Conservation (phyloP, 2,329 filamentous ascomycete genomes). For the Pestalotiopsis sp. region DNA sequence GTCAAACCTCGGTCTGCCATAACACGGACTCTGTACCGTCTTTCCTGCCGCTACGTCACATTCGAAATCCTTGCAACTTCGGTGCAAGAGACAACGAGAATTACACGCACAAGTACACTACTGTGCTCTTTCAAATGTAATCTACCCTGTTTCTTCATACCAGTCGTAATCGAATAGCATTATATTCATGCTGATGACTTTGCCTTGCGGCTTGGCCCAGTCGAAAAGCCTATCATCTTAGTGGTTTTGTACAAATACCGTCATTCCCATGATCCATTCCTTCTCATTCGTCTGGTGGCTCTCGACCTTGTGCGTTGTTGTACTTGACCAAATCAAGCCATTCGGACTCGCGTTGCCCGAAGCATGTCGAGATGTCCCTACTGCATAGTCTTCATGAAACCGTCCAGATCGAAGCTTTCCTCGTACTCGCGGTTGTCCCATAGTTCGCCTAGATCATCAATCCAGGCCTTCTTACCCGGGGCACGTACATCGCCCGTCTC, state of each 20-base stretch:
- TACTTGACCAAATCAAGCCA: neutral
- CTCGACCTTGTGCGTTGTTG: neutral
- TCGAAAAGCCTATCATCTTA: neutral
- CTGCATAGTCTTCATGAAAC: constrained; percentile 88
- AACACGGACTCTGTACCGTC: too few species aligned
- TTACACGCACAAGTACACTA: too few species aligned
- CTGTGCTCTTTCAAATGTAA: too few species aligned
- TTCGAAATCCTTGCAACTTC: too few species aligned
- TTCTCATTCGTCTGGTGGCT: neutral
- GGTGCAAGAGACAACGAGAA: too few species aligned
- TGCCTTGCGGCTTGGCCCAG: neutral
- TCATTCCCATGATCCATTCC: neutral
- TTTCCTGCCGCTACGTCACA: too few species aligned
- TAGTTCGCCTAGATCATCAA: constrained; percentile 91
- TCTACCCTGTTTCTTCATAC: too few species aligned
- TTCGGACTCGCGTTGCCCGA: neutral
- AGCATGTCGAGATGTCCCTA: constrained; percentile 4
- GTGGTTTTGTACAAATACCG: neutral
- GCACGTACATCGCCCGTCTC: constrained; percentile 89
- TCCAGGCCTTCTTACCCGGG: constrained; percentile 93
- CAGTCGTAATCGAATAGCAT: neutral
- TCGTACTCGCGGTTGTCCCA: constrained; percentile 99
- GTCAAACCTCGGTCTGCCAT: too few species aligned
- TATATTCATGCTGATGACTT: neutral
- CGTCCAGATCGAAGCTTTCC: constrained; percentile 95